Conservation (phyloP, 1,284 basidiomycete genomes). For the Irpex rosettiformis region DNA sequence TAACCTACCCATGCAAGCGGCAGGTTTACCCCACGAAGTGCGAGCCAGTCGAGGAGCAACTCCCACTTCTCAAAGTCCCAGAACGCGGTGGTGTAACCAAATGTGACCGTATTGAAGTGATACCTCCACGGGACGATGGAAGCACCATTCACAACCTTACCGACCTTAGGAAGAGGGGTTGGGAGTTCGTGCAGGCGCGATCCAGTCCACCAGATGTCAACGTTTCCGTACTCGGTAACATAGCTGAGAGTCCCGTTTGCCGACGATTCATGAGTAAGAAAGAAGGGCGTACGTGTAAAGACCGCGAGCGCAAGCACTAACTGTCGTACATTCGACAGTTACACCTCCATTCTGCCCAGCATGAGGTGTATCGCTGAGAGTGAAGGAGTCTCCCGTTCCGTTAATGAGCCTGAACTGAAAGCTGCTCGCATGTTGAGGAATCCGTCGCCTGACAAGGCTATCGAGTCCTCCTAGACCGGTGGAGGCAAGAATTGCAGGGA, state of each 20-base stretch:
- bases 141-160: slow-evolving; percentile 27
- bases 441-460: slow-evolving; percentile 25
- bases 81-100: slow-evolving; percentile 39
- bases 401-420: slow-evolving; percentile 26
- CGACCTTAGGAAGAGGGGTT: slow-evolving; percentile 28
- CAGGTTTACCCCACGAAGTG: slow-evolving; percentile 39
- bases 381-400: slow-evolving; percentile 25
- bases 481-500: not conserved
- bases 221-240: slow-evolving; percentile 32
- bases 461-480: slow-evolving; percentile 18
- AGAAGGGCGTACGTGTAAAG: slow-evolving; percentile 25
- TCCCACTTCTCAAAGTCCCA: slow-evolving; percentile 41
- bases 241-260: slow-evolving; percentile 27
- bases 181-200: slow-evolving; percentile 35
- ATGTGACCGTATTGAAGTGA: slow-evolving; percentile 43
- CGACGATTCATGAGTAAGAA: not conserved
- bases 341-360: slow-evolving; percentile 15
- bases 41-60: slow-evolving; percentile 43
- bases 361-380: slow-evolving; percentile 20
- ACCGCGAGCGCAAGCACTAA: slow-evolving; percentile 29
- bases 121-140: slow-evolving; percentile 37
- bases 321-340: slow-evolving; percentile 27
- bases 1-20: slow-evolving; percentile 42
- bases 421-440: slow-evolving; percentile 24
- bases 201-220: slow-evolving; percentile 44